These are phyloP conservation scores for Misopates orontium DNA, from an alignment of 257 asterid species.

Conservation along the genomic window DNA sequence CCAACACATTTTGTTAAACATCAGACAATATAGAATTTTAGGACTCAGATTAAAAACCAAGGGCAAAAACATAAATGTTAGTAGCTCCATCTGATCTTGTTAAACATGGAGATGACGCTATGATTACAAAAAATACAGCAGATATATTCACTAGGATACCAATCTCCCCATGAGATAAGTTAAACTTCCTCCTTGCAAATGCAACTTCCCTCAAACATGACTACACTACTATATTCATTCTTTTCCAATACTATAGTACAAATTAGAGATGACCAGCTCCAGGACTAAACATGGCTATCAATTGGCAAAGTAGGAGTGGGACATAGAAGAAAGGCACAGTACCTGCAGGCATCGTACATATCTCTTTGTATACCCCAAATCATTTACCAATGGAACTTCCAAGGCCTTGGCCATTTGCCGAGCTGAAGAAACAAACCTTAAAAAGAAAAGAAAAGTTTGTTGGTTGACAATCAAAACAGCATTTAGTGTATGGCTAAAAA, in stretches of 20 bases:
- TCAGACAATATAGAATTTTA: not conserved
- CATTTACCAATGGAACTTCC: constrained; percentile 96
- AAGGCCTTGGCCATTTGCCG: constrained; percentile 95
- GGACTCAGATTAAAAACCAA: not conserved
- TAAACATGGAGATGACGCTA: not conserved
- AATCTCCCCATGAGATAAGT: not conserved
- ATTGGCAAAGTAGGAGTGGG: no score
- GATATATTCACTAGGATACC: not conserved
- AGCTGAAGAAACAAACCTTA: constrained; percentile 95
- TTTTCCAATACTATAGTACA: constrained; percentile 1
- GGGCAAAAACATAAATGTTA: constrained; percentile 1
- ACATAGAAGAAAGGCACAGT: constrained; percentile 12
- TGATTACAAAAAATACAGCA: not conserved
- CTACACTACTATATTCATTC: not conserved
- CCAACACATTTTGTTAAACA: not conserved
- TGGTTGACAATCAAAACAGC: constrained; percentile 22
- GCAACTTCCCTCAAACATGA: not conserved
- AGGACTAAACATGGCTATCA: constrained; percentile 19
- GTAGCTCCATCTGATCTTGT: not conserved
- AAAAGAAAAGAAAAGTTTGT: constrained; percentile 19
- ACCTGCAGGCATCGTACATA: constrained; percentile 98
- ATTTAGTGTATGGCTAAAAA: not conserved
- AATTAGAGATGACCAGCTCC: not conserved
- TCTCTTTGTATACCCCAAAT: constrained; percentile 96
- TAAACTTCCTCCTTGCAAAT: not conserved